Evolutionary conservation across 768 basidiomycete species (phyloP), one percentile per base, ranked within the genome.

Genomic region (Calocybe cyanea): DNA sequence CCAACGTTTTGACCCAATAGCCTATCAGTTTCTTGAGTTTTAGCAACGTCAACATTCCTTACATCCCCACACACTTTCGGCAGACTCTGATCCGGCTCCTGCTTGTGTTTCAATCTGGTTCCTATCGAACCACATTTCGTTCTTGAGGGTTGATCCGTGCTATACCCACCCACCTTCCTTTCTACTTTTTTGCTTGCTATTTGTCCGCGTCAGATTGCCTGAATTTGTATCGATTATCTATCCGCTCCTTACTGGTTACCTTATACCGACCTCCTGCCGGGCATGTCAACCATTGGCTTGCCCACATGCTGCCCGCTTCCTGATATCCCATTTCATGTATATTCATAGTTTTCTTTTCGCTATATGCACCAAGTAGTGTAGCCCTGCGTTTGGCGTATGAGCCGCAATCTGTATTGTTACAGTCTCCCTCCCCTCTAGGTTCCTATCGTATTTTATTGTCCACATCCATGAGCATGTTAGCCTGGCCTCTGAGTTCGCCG

Each of bases 11-110:
- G 84, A 88, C 52, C 75, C 81, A 23, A 72, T 78, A 54, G 72
- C 77, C 13, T 86, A 80, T 58, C 84, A 85, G 46, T 90, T 89
- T 63, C 72, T 80, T 31, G 86, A 89, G 64, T 89, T 89, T 59
- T 89, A 68, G 76, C 60, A 32, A 18, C 23, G 38, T 46, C 47
- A 39, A 47, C 35, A 44, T 48, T 39, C 34, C 43, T 51, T 35
- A 35, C 7, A 14, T 25, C 13, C 2, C 25, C 15, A 14, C 11
- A 28, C 20, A 33, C 15, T 23, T 10, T 34, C 21, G 33, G 21
- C 17, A 7, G 7, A 17, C 39, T 25, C 28, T 2, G 30, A 28
- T 34, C 20, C 3, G 37, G 4, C n/a, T 50, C 51, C 46, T 40
- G 38, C 47, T 20, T 51, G 43, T 50, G 32, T 20, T 41, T 37